Percentiles rank a stretch among this genome's conserved stretches.
These are phyloP conservation scores for Golubevia pallescens DNA, from an alignment of 1,284 basidiomycete species.

Conservation along the genomic window DNA sequence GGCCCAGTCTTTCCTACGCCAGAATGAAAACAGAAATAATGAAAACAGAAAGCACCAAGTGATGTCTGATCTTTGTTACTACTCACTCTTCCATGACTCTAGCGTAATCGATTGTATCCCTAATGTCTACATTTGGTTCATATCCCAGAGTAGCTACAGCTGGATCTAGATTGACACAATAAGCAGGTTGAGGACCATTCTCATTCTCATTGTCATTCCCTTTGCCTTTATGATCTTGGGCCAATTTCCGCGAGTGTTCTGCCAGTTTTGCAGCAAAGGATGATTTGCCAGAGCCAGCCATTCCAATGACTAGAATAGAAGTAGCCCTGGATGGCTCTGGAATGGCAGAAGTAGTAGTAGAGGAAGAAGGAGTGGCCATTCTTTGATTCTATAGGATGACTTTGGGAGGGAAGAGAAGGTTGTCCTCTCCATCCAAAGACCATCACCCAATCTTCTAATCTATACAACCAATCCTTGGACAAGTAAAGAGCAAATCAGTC, in stretches of 20 bases:
- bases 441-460: no score
- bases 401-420: no score
- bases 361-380: no score
- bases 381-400: no score
- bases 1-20: no score
- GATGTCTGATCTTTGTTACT: no score
- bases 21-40: no score
- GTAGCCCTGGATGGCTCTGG: constrained; percentile 21
- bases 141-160: constrained; percentile 57
- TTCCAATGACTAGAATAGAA: constrained; percentile 60
- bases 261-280: constrained; percentile 47
- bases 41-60: no score
- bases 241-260: neutral
- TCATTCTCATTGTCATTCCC: neutral
- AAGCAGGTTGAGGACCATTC: constrained; percentile 24
- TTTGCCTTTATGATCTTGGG: constrained; percentile 1
- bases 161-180: constrained; percentile 63
- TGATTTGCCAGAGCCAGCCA: constrained; percentile 64
- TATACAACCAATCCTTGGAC: no score
- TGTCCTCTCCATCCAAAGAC: no score
- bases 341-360: no score
- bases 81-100: constrained; percentile 57
- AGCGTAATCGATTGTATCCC: constrained; percentile 62
- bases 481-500: no score
- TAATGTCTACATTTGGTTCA: constrained; percentile 61